These are phyloP conservation scores for Berkeleyomyces rouxiae DNA, from an alignment of 2,329 filamentous ascomycete genomes.

Conservation along the genomic window DNA sequence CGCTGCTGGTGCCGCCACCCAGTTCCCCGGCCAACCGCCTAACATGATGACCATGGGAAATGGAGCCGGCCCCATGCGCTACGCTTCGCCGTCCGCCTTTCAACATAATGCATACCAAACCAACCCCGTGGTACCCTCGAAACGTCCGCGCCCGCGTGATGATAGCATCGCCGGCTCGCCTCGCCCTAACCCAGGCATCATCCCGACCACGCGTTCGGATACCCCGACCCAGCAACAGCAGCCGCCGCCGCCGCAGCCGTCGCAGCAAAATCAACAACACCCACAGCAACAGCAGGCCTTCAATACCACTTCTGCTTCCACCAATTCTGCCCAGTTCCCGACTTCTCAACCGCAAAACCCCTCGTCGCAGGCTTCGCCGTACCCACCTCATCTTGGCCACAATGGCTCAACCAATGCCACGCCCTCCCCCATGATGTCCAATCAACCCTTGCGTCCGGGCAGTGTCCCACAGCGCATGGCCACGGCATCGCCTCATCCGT, in stretches of 20 bases:
- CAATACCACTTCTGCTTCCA: not conserved
- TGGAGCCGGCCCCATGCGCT: slow-evolving; percentile 52
- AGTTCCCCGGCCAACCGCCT: slow-evolving; percentile 35
- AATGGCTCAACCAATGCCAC: slow-evolving; percentile 70
- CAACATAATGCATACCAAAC: slow-evolving; percentile 67
- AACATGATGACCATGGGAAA: slow-evolving; percentile 16
- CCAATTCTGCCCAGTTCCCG: not conserved
- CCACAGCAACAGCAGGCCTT: not conserved
- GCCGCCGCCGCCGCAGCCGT: not conserved
- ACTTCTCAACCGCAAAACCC: slow-evolving; percentile 2
- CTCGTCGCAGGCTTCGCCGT: slow-evolving; percentile 41
- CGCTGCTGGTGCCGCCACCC: slow-evolving; percentile 21
- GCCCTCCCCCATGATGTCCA: slow-evolving; percentile 82
- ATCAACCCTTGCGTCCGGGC: slow-evolving; percentile 59
- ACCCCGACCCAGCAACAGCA: slow-evolving; percentile 62
- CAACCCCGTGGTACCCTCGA: slow-evolving; percentile 75
- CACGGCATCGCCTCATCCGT: slow-evolving; percentile 83
- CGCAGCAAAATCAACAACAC: not conserved
- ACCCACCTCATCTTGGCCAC: slow-evolving; percentile 62
- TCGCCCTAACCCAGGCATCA: slow-evolving; percentile 53
- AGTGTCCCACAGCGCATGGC: slow-evolving; percentile 65
- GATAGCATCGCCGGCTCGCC: slow-evolving; percentile 76
- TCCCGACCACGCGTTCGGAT: slow-evolving; percentile 75
- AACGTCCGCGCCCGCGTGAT: slow-evolving; percentile 65
- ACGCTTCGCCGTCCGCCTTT: slow-evolving; percentile 56